Base-by-base conservation (phyloP, 2,329 filamentous ascomycete genomes). In the Beauveria caledonica region DNA sequence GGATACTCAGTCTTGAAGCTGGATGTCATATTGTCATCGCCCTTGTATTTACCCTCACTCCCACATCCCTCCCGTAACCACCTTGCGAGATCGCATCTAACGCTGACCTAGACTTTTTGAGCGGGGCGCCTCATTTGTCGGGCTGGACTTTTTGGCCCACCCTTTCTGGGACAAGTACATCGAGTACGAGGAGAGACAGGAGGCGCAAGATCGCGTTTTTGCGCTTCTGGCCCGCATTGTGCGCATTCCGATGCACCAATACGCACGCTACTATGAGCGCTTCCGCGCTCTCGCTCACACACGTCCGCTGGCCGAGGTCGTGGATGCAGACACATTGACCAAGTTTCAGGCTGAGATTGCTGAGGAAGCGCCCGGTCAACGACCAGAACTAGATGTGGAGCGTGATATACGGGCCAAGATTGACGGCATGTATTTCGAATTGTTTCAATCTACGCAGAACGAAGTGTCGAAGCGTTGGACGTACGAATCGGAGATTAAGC, bases 91-190 rank as follows among this genome's bases (percentile, higher is more conserved):
- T 49, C 56, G 29, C 51, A 59, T 62, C 73, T 75, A 66, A 75
- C 68, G 50, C n/a, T 5, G 54, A 23, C n/a, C 17, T 45, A 99
- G 94, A 67, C 83, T 97, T 9, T 97, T 97, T 71, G 93, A 99
- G 72, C 89, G 94, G 66, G 94, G 89, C 64, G 89, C 91, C 29
- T 82, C 83, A 33, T 87, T 84, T 68, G 92, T 96, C 45, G 94
- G 94, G 17, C 82, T 97, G 19, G 94, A 99, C 74, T 99, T 96
- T 71, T 81, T 96, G 33, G 88, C 92, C 2, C 92, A 97, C 71
- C 92, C 92, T 1, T 97, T 99, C 77, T 99, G 94, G 94, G 94
- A 99, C 74, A 97, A 96, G 76, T 99, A 96, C 70, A 85, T 99
- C 64, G 94, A 97, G 71, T 97, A 95, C 69, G 94, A 97, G 72